These are phyloP conservation scores for Talaromyces sp. DNA, from an alignment of 2,329 filamentous ascomycete genomes.

Conservation along the genomic window DNA sequence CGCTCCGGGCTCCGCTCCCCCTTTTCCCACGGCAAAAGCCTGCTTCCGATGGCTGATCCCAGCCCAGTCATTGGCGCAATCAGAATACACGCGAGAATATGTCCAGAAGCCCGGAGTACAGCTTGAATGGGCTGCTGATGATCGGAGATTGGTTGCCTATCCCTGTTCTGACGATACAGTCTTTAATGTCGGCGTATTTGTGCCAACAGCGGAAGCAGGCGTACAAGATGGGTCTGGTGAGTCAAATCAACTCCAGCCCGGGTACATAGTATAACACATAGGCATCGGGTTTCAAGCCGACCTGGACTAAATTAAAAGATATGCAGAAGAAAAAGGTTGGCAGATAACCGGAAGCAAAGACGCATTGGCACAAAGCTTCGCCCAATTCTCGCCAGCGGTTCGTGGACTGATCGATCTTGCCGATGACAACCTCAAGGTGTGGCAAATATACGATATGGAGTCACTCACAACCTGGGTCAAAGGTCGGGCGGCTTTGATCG, in stretches of 20 bases:
- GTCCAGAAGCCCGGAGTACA: slow-evolving; percentile 34
- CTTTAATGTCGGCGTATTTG: slow-evolving; percentile 49
- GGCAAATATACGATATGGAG: slow-evolving; percentile 61
- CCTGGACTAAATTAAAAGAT: not conserved
- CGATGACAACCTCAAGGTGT: slow-evolving; percentile 50
- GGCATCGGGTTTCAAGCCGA: no score
- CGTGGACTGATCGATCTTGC: not conserved
- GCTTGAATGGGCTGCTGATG: slow-evolving; percentile 40
- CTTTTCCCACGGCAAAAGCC: slow-evolving; percentile 25
- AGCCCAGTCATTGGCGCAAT: slow-evolving; percentile 17
- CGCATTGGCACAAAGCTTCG: not conserved
- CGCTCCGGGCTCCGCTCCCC: slow-evolving; percentile 21
- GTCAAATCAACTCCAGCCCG: not conserved
- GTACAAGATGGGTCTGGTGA: not conserved
- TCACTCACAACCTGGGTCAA: slow-evolving; percentile 54
- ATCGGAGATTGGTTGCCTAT: slow-evolving; percentile 46
- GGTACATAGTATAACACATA: no score
- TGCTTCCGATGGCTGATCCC: slow-evolving; percentile 29
- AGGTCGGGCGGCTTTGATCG: slow-evolving; percentile 55
- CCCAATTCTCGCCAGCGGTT: not conserved
- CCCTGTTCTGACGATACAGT: slow-evolving; percentile 45
- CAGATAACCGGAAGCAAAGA: not conserved
- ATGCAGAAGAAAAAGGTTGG: not conserved
- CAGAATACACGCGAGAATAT: not conserved
- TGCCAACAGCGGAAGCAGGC: slow-evolving; percentile 37